Evolutionary conservation across 805 yeast genomes (phyloP), one percentile per base, ranked within the genome.

Genomic region (Schizosaccharomyces osmophilus): DNA sequence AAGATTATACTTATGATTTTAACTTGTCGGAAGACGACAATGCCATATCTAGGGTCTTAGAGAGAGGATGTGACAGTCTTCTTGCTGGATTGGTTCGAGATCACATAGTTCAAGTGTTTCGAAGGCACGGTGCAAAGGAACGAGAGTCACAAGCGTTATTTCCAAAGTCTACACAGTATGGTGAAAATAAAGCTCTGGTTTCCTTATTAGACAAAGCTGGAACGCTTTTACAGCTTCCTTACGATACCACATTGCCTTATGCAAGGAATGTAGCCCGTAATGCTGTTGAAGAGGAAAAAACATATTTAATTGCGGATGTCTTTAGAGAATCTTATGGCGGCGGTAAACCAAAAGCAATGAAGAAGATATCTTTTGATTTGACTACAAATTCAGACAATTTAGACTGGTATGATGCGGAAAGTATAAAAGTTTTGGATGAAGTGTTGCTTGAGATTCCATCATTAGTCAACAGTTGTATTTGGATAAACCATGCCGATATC

Each of bases 331-430:
- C 64, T 24, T 55, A 61, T 5, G 48, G 62, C n/a, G 64, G 66
- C 2, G 48, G 65, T 9, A 83, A 74, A 13, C 73, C 74, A 13
- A 74, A 75, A 62, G 70, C 76, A 1, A 88, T 82, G 69, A 80
- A 84, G 39, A 95, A 94, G 63, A 81, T 87, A 48, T 94, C 84
- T 67, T 89, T 90, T 71, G 97, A 93, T 71, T 83, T 88, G 29
- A 74, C 85, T 1, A 75, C 84, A 0, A 73, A 75, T n/a, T 62
- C 66, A 1, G 66, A 76, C 1, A 79, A 78, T 57, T 69, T 78
- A 9, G 73, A 81, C 1, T 77, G 79, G 57, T 78, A 84, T 65
- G 97, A 93, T 69, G 96, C 97, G 0, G 99, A 93, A 68, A 80
- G 90, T 63, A 74, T 93, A 59, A 85, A 85, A 65, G 85, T 87